Evolutionary conservation across 2,329 filamentous ascomycete genomes (phyloP).

Genomic region (Penicillium palitans): DNA sequence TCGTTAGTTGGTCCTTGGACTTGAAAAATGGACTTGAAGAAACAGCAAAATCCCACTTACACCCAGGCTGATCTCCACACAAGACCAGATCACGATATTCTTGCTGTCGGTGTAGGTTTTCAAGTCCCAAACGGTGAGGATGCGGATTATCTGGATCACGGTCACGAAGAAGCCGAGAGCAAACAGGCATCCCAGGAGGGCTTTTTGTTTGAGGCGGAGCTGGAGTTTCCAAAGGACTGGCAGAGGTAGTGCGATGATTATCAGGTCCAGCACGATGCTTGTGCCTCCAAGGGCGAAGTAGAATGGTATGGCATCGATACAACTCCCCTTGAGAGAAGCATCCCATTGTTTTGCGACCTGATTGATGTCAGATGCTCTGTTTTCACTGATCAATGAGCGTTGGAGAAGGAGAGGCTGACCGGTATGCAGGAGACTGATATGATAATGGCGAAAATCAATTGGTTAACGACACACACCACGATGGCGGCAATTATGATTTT

Average conservation of each 20-base stretch:
- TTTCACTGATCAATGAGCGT: not conserved
- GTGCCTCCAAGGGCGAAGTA: slow-evolving; percentile 44
- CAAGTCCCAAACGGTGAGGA: slow-evolving; percentile 51
- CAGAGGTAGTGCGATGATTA: slow-evolving; percentile 29
- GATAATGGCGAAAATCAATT: slow-evolving; percentile 37
- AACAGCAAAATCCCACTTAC: slow-evolving; percentile 16
- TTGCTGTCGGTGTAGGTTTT: slow-evolving; percentile 49
- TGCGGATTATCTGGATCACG: slow-evolving; percentile 53
- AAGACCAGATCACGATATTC: slow-evolving; percentile 48
- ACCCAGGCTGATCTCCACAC: slow-evolving; percentile 49
- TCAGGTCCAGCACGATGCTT: slow-evolving; percentile 25
- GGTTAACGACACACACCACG: slow-evolving; percentile 39
- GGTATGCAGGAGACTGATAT: slow-evolving; percentile 31
- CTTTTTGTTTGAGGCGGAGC: slow-evolving; percentile 21
- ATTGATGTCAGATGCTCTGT: slow-evolving; percentile 6
- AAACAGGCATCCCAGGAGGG: slow-evolving; percentile 48
- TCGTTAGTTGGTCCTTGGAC: not conserved
- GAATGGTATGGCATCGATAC: slow-evolving; percentile 44
- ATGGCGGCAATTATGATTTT: slow-evolving; percentile 38
- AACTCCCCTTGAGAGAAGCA: slow-evolving; percentile 39
- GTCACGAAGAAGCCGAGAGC: slow-evolving; percentile 54
- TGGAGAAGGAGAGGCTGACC: slow-evolving; percentile 12
- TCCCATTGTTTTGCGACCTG: slow-evolving; percentile 49
- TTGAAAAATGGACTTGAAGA: not conserved
- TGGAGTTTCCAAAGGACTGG: slow-evolving; percentile 26